These are phyloP conservation scores for Pseudogymnoascus sp. DNA, from an alignment of 2,329 filamentous ascomycete genomes.

Conservation along the genomic window DNA sequence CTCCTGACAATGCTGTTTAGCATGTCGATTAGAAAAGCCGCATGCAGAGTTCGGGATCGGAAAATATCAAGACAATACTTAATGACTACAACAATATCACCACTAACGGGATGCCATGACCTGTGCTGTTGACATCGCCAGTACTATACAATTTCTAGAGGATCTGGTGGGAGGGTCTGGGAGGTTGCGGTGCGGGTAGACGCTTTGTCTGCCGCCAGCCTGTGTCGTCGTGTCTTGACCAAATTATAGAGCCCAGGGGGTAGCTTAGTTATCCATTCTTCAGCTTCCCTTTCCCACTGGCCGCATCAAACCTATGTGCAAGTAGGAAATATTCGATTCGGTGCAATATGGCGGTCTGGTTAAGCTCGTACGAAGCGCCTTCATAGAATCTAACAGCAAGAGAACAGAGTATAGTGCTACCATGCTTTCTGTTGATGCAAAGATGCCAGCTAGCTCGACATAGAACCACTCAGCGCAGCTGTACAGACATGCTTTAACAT, in stretches of 20 bases:
- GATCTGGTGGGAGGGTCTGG: no score
- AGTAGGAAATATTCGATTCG: background rate
- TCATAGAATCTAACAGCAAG: background rate
- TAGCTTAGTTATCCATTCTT: background rate
- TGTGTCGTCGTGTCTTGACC: background rate
- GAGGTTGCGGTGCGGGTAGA: background rate
- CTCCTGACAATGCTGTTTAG: background rate
- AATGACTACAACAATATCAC: background rate
- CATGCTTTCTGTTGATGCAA: background rate
- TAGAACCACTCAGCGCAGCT: background rate
- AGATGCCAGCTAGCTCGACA: background rate
- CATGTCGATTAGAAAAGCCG: background rate
- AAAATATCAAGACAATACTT: background rate
- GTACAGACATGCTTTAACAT: background rate
- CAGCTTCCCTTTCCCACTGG: background rate
- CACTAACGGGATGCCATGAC: background rate
- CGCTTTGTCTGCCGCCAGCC: background rate
- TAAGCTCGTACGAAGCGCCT: background rate
- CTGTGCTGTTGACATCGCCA: background rate
- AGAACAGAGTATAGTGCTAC: background rate
- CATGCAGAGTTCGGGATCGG: background rate
- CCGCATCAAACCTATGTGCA: background rate
- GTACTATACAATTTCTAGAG: background rate
- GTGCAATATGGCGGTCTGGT: background rate
- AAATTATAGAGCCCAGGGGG: background rate